Conservation (phyloP, 139 green algal genomes). For the Chlorella vulgaris region DNA sequence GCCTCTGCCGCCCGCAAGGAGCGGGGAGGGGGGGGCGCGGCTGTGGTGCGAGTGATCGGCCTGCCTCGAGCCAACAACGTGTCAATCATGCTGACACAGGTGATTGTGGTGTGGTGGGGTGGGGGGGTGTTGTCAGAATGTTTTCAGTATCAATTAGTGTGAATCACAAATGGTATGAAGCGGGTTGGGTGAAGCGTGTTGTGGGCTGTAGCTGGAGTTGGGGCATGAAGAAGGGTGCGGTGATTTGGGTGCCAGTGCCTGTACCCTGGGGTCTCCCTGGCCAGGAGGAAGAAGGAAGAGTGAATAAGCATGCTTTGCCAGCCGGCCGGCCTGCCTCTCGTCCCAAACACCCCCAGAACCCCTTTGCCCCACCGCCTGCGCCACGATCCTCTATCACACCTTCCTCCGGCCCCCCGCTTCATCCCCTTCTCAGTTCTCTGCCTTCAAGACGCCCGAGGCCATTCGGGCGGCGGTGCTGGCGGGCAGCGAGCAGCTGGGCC, state of each 20-base stretch:
- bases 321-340: too few species aligned
- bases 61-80: slow-evolving; percentile 77
- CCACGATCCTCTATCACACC: neutral
- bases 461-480: slow-evolving; percentile 44
- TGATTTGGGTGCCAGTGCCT: neutral
- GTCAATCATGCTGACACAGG: slow-evolving; percentile 80
- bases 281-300: neutral
- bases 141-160: neutral
- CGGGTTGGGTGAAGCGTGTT: neutral
- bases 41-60: slow-evolving; percentile 49
- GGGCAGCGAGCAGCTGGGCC: slow-evolving; percentile 42
- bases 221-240: too few species aligned
- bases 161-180: neutral
- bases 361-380: too few species aligned
- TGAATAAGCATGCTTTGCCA: too few species aligned
- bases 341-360: too few species aligned
- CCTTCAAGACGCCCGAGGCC: slow-evolving; percentile 8
- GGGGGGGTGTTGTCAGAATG: neutral
- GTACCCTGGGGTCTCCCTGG: neutral
- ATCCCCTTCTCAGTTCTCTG: slow-evolving; percentile 13
- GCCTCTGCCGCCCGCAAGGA: neutral
- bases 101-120: too few species aligned
- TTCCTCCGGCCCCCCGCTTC: neutral
- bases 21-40: neutral
- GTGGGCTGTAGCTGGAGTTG: too few species aligned